Base-by-base conservation (phyloP, 2,329 filamentous ascomycete genomes). In the Beauveria caledonica region DNA sequence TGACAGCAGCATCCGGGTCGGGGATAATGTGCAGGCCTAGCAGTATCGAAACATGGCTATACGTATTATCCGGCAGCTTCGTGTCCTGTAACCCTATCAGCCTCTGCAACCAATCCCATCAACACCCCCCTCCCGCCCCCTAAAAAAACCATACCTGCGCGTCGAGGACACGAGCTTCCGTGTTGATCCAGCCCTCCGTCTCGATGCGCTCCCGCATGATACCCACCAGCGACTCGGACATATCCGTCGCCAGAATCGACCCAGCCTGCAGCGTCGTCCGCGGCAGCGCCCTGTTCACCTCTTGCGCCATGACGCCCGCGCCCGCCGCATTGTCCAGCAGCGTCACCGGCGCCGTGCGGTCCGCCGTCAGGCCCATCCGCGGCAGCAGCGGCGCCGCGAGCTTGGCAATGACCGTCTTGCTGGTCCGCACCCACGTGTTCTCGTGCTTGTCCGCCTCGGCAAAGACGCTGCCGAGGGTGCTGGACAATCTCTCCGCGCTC, bases 291-390 rank as follows among this genome's bases (percentile, higher is more conserved):
- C 5, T 10, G 60, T 80, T 75, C 15, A 83, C 65, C 27, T 77
- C 68, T 9, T 76, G 74, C 1, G 77, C 77, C 13, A 82, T 71
- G 17, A 81, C 72, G 0, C 81, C 82, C 4, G 74, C 73, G 0
- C 82, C 82, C 60, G 81, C 84, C 7, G 78, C 81, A 63, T 77
- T 77, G 61, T 85, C 82, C 11, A 85, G 67, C 25, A 84, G 64
- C 3, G 55, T 52, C 52, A 80, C 69, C 0, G 76, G 74, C 6
- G 63, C 63, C 10, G 56, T 61, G 2, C 52, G 36, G 25, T 51
- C 52, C 25, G 60, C 23, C 25, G 52, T 45, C 33, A 61, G 46
- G 45, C 60, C 60, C 60, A 57, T 61, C 29, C 42, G n/a, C 1
- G 52, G 60, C 21, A 61, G 39, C n/a, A 61, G 39, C 11, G 60